Conservation (phyloP, 129 eudicot genomes). For the Oenanthe sinensis region DNA sequence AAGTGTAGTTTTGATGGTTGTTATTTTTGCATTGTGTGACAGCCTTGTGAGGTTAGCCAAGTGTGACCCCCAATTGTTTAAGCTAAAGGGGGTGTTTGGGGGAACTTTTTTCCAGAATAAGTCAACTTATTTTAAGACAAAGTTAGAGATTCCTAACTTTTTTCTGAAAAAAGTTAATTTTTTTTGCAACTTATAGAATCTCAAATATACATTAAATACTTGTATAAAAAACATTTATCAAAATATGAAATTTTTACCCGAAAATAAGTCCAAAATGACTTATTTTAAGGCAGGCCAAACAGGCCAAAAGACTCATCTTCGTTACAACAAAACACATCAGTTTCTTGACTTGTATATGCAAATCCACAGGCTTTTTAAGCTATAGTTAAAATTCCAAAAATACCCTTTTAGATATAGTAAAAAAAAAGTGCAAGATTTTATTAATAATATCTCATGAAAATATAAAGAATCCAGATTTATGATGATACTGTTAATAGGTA, state of each 20-base stretch:
- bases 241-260: too few species aligned
- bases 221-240: too few species aligned
- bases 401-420: background rate
- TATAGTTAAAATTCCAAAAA: background rate
- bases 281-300: too few species aligned
- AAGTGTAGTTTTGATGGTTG: background rate
- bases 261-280: too few species aligned
- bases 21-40: background rate
- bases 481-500: background rate
- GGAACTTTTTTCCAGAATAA: too few species aligned
- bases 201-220: too few species aligned
- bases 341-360: conserved; percentile 7
- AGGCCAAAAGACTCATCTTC: background rate
- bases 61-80: background rate
- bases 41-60: background rate
- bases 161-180: too few species aligned
- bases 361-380: background rate
- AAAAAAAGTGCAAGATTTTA: background rate
- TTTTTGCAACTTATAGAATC: too few species aligned
- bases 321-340: background rate
- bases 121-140: too few species aligned
- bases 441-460: background rate
- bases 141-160: too few species aligned
- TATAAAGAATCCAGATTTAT: background rate
- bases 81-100: too few species aligned